A percentile compares a stretch with the other conserved stretches of the same genome.
Evolutionary conservation across 306 rosid genomes (phyloP).

Genomic region (Cotoneaster glaucophyllus): DNA sequence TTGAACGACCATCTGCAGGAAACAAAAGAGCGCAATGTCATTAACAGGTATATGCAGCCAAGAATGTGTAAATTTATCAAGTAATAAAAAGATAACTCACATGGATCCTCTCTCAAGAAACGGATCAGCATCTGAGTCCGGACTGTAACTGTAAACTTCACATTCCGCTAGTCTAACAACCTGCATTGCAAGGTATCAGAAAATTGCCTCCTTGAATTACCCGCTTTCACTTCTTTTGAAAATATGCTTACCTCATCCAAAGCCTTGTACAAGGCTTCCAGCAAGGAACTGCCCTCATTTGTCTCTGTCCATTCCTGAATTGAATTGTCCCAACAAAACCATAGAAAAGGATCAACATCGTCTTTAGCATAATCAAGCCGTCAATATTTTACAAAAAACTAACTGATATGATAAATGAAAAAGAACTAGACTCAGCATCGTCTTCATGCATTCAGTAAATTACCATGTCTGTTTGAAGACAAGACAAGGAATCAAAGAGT

Average conservation of each 20-base stretch:
- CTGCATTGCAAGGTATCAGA: constrained; percentile 43
- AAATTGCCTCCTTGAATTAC: constrained; percentile 20
- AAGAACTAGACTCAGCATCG: background rate
- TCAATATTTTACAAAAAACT: background rate
- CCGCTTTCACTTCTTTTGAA: constrained; percentile 8
- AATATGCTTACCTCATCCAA: constrained; percentile 69
- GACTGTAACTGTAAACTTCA: constrained; percentile 76
- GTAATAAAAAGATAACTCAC: constrained; percentile 32
- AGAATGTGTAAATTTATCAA: background rate
- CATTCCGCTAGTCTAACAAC: constrained; percentile 71
- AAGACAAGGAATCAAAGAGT: too few relatives aligned
- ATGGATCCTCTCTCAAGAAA: constrained; percentile 70
- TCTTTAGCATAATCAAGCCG: background rate
- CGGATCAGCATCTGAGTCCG: constrained; percentile 81
- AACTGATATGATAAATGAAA: background rate
- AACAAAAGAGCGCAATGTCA: constrained; percentile 11
- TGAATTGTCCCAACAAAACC: constrained; percentile 23
- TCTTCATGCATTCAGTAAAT: too few relatives aligned
- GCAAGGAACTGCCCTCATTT: constrained; percentile 63
- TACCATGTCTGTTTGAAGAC: too few relatives aligned
- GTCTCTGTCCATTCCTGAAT: constrained; percentile 86
- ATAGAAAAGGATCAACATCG: background rate
- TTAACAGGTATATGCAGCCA: background rate
- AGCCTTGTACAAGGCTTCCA: constrained; percentile 67
- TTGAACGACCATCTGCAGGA: constrained; percentile 84